phyloP scores from a whole-genome alignment of 2,329 filamentous ascomycete genomes.

The Knoxdaviesia proteae region DNA sequence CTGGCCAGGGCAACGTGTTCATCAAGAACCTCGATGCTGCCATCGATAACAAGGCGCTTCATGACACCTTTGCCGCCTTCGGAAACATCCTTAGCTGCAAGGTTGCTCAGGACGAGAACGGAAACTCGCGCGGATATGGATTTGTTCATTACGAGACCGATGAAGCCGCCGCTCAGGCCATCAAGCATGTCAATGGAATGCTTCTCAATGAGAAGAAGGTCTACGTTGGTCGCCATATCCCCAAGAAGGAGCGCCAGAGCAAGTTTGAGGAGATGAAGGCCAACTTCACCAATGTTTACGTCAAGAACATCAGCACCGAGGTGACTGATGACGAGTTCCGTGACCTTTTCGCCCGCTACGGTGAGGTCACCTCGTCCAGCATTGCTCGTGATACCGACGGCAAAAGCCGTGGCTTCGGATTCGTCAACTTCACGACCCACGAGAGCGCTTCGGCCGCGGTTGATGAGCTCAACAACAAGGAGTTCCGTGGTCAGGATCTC shows the following conservation, averaged over 20 bases:
- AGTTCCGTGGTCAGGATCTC: conserved; percentile 84
- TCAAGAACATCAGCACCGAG: conserved; percentile 86
- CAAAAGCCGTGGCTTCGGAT: conserved; percentile 89
- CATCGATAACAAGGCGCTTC: conserved; percentile 99
- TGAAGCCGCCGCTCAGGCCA: conserved; percentile 86
- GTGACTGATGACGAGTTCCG: conserved; percentile 89
- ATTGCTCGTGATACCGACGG: conserved; percentile 75
- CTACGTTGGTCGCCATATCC: conserved; percentile 96
- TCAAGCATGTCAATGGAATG: conserved; percentile 99
- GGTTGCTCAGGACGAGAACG: conserved; percentile 92
- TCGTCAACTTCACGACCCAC: conserved; percentile 89
- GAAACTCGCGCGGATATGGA: conserved; percentile 94
- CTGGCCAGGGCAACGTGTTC: conserved; percentile 97
- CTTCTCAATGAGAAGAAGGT: conserved; percentile 99
- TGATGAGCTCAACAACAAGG: conserved; percentile 75
- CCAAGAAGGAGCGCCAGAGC: conserved; percentile 99
- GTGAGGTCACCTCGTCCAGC: conserved; percentile 87
- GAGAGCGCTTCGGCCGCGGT: conserved; percentile 72
- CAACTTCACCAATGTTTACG: conserved; percentile 99
- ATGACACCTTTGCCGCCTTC: conserved; percentile 97
- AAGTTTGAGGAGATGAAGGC: conserved; percentile 99
- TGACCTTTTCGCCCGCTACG: conserved; percentile 74
- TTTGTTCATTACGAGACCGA: conserved; percentile 99
- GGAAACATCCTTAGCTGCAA: conserved; percentile 99
- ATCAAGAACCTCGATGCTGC: conserved; percentile 99